Evolutionary conservation across 2,329 filamentous ascomycete species (phyloP).

Genomic region (Talaromyces albobiverticillius): DNA sequence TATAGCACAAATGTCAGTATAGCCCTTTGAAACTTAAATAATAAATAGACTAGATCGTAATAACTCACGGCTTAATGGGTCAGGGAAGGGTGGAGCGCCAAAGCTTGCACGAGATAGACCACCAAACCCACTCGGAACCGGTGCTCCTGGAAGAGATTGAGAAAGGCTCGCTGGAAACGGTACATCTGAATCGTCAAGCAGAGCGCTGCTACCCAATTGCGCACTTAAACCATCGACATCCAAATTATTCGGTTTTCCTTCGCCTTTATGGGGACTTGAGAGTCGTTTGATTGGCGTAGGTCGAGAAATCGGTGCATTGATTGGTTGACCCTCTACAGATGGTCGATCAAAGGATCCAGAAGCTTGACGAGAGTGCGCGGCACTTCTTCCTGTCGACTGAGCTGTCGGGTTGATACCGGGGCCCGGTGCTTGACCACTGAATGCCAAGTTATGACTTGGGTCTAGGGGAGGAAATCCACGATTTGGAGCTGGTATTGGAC

Average conservation of each 20-base stretch:
- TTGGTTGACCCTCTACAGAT: conserved; percentile 57
- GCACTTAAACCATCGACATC: conserved; percentile 71
- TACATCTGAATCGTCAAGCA: conserved; percentile 73
- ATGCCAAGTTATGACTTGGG: conserved; percentile 32
- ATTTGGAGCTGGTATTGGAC: conserved; percentile 55
- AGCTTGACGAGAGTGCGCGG: conserved; percentile 70
- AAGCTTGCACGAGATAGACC: conserved; percentile 42
- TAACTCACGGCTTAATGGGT: conserved; percentile 40
- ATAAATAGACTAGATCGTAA: neutral
- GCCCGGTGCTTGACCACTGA: conserved; percentile 41
- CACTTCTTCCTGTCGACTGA: conserved; percentile 26
- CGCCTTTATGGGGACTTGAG: conserved; percentile 56
- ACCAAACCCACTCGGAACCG: conserved; percentile 51
- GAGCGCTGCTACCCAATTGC: conserved; percentile 84
- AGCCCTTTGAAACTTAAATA: neutral
- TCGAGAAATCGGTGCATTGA: conserved; percentile 71
- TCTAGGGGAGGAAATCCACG: conserved; percentile 44
- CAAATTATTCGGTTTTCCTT: conserved; percentile 40
- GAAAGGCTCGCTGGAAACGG: conserved; percentile 53
- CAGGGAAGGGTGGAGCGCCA: conserved; percentile 40
- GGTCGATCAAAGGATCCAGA: conserved; percentile 62
- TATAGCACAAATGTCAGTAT: conserved; percentile 20
- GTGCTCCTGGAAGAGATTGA: conserved; percentile 49
- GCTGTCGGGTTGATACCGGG: conserved; percentile 18
- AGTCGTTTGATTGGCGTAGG: conserved; percentile 87